Evolutionary conservation across 352 stramenopile genomes (phyloP).

Genomic region (Plasmopara viticola): DNA sequence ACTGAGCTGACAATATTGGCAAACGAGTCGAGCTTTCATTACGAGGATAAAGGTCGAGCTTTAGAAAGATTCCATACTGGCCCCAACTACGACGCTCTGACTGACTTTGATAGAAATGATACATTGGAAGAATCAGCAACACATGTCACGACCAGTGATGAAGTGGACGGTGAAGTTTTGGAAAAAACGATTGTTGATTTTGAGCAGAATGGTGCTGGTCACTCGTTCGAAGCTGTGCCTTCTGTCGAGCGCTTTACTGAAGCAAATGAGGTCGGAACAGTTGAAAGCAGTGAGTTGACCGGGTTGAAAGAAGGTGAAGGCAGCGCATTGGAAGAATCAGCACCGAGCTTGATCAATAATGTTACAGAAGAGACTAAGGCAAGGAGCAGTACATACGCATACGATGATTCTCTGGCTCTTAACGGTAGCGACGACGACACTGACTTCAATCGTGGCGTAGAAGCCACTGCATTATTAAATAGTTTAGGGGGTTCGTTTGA

Average conservation of each 20-base stretch:
- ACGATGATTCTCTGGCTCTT: neutral
- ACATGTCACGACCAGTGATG: neutral
- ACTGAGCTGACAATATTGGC: neutral
- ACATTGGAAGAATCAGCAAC: constrained; percentile 2
- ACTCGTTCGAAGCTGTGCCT: neutral
- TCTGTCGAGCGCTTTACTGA: neutral
- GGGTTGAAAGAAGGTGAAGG: neutral
- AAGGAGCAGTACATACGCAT: neutral
- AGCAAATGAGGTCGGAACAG: neutral
- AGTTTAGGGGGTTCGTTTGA: too few species aligned
- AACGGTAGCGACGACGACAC: constrained; percentile 1
- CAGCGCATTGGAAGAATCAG: constrained; percentile 6
- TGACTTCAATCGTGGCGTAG: neutral
- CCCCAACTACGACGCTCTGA: neutral
- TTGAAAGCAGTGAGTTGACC: neutral
- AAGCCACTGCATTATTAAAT: too few species aligned
- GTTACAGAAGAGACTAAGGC: neutral
- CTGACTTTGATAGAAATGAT: constrained; percentile 1
- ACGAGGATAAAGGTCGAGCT: neutral
- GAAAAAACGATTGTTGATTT: neutral
- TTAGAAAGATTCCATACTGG: neutral
- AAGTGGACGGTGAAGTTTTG: neutral
- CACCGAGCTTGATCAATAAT: constrained; percentile 1
- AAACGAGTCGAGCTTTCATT: neutral
- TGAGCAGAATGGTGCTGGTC: constrained; percentile 1